These are phyloP conservation scores for Xylaria venustula DNA, from an alignment of 495 filamentous ascomycete genomes.

Conservation along the genomic window DNA sequence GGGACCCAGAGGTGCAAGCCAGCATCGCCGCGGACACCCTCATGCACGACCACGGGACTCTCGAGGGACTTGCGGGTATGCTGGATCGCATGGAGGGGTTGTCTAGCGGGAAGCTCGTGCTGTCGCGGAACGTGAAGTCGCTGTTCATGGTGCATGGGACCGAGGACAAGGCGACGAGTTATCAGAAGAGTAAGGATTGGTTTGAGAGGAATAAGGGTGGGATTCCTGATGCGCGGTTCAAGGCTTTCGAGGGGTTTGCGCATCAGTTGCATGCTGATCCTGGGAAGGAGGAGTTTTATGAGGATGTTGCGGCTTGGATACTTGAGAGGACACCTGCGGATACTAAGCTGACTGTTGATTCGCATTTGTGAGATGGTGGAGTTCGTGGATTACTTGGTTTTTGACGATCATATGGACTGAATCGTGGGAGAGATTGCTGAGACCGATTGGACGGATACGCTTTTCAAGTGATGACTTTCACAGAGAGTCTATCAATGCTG, in stretches of 20 bases:
- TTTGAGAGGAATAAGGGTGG: constrained; percentile 47
- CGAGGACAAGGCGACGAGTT: constrained; percentile 64
- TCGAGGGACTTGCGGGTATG: constrained; percentile 72
- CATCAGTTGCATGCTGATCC: constrained; percentile 77
- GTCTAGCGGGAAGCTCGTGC: constrained; percentile 39
- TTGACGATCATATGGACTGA: too few relatives aligned
- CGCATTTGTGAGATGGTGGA: constrained; percentile 1
- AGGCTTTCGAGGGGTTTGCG: constrained; percentile 72
- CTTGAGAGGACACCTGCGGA: constrained; percentile 43
- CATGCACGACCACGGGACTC: constrained; percentile 74
- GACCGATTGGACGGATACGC: too few relatives aligned
- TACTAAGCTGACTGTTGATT: not conserved
- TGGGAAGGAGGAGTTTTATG: constrained; percentile 59
- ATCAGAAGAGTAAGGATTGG: constrained; percentile 58
- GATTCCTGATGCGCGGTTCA: constrained; percentile 65
- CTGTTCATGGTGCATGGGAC: constrained; percentile 69
- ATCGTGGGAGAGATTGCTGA: too few relatives aligned
- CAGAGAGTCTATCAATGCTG: too few relatives aligned
- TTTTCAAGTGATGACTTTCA: too few relatives aligned
- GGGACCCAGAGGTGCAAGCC: constrained; percentile 59
- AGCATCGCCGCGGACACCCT: constrained; percentile 61
- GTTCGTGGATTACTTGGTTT: too few relatives aligned
- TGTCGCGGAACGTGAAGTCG: constrained; percentile 34
- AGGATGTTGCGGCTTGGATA: constrained; percentile 76
- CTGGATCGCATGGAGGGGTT: constrained; percentile 63